Percentiles rank a stretch among this genome's conserved stretches.
phyloP scores from a whole-genome alignment of 2,329 filamentous ascomycete species.

The Epichloe bromicola region DNA sequence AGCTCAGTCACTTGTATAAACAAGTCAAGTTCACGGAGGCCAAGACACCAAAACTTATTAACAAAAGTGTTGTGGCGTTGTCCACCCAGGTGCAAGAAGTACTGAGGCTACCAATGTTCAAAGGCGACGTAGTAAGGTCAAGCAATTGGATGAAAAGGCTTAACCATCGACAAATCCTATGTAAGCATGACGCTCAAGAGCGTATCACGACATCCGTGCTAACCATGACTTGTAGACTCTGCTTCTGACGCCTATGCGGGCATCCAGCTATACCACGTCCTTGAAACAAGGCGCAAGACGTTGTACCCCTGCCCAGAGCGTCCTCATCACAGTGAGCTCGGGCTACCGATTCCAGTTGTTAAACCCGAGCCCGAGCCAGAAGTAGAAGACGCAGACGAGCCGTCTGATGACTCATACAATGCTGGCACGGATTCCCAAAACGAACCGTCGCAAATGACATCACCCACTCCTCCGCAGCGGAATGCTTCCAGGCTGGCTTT shows the following conservation, averaged over 20 bases:
- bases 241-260: constrained; percentile 76
- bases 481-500: neutral
- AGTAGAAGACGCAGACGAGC: neutral
- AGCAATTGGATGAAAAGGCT: constrained; percentile 63
- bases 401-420: neutral
- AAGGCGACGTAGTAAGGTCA: constrained; percentile 54
- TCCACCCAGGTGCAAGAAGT: constrained; percentile 57
- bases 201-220: neutral
- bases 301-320: constrained; percentile 58
- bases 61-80: constrained; percentile 53
- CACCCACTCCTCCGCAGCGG: neutral
- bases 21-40: constrained; percentile 53
- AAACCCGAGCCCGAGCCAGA: neutral
- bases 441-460: neutral
- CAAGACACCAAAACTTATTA: constrained; percentile 41
- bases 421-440: neutral
- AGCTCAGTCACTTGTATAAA: constrained; percentile 72
- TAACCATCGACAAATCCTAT: constrained; percentile 51
- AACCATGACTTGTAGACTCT: constrained; percentile 38
- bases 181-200: constrained; percentile 32
- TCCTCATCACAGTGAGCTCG: constrained; percentile 55
- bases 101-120: constrained; percentile 62
- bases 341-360: constrained; percentile 45
- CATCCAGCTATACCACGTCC: constrained; percentile 55
- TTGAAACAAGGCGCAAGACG: constrained; percentile 54